A percentile compares a stretch with the other conserved stretches of the same genome.
phyloP scores from a whole-genome alignment of 2,329 filamentous ascomycete species.

The Tolypocladium tundrense region DNA sequence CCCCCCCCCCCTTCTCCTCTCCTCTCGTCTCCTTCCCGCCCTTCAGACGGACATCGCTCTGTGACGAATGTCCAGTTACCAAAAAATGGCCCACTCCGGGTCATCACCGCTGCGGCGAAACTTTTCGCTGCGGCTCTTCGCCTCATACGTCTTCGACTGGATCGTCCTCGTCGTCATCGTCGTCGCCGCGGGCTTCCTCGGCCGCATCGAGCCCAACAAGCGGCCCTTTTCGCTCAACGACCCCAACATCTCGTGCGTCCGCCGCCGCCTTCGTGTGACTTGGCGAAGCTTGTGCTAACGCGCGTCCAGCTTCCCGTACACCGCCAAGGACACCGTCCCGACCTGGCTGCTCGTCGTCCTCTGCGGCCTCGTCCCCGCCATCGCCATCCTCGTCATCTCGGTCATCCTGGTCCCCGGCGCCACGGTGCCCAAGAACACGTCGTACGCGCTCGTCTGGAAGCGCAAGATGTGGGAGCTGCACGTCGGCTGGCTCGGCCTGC shows the following conservation, averaged over 20 bases:
- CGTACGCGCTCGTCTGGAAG: constrained; percentile 58
- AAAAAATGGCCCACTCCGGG: constrained; percentile 15
- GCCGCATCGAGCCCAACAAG: constrained; percentile 50
- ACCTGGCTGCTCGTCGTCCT: constrained; percentile 55
- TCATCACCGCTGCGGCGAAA: constrained; percentile 9
- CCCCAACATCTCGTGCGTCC: constrained; percentile 58
- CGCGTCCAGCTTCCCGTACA: constrained; percentile 53
- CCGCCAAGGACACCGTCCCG: constrained; percentile 61
- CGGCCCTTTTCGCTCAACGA: constrained; percentile 63
- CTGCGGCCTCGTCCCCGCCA: constrained; percentile 52
- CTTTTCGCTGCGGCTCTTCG: constrained; percentile 27
- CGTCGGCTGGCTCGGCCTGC: constrained; percentile 73
- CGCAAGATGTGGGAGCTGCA: constrained; percentile 89
- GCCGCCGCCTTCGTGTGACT: neutral
- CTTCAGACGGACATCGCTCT: neutral
- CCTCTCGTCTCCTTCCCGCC: neutral
- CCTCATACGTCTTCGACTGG: constrained; percentile 72
- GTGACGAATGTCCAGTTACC: constrained; percentile 15
- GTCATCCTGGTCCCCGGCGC: constrained; percentile 63
- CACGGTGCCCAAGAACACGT: constrained; percentile 52
- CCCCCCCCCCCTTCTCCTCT: neutral
- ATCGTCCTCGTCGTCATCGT: constrained; percentile 51
- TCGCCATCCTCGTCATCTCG: constrained; percentile 58
- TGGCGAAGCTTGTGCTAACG: neutral
- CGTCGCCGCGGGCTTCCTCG: constrained; percentile 48